Evolutionary conservation across 768 basidiomycete genomes (phyloP).

Genomic region (Hygrophorus russula): DNA sequence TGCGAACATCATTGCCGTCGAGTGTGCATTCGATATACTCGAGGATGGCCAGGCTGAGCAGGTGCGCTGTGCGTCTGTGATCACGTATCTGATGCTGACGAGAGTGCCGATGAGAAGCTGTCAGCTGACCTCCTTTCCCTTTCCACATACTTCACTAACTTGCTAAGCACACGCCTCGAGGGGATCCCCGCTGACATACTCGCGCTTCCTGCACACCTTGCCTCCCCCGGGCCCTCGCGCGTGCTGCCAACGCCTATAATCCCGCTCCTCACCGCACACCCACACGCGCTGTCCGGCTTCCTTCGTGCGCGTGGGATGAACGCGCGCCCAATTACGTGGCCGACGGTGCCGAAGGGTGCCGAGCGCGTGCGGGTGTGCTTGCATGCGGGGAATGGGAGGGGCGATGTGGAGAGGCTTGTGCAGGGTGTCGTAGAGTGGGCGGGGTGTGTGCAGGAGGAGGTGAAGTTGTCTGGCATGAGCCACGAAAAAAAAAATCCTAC

Average conservation of each 20-base stretch:
- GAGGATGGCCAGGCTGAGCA: conserved; percentile 51
- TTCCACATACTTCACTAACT: conserved; percentile 27
- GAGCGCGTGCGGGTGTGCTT: conserved; percentile 86
- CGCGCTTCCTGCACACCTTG: conserved; percentile 27
- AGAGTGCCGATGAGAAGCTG: conserved; percentile 12
- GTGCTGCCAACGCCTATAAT: conserved; percentile 73
- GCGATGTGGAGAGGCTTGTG: conserved; percentile 52
- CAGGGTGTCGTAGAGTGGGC: too few relatives aligned
- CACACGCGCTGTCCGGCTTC: conserved; percentile 64
- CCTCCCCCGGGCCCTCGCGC: conserved; percentile 9
- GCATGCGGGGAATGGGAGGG: conserved; percentile 60
- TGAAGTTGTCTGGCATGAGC: too few relatives aligned
- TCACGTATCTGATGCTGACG: background rate
- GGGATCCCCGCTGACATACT: conserved; percentile 24
- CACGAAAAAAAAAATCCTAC: too few relatives aligned
- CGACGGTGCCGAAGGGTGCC: conserved; percentile 81
- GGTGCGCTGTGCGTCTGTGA: conserved; percentile 22
- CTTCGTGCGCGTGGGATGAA: conserved; percentile 46
- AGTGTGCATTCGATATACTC: conserved; percentile 73
- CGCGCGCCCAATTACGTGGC: conserved; percentile 72
- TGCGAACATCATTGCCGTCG: conserved; percentile 63
- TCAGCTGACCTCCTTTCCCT: conserved; percentile 31
- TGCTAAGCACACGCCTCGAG: conserved; percentile 19
- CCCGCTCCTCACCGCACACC: conserved; percentile 68
- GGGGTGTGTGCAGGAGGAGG: conserved; percentile 32